Percentiles rank a stretch among this genome's conserved stretches.
These are phyloP conservation scores for Amylostereum areolatum DNA, from an alignment of 1,284 basidiomycete species.

Conservation along the genomic window DNA sequence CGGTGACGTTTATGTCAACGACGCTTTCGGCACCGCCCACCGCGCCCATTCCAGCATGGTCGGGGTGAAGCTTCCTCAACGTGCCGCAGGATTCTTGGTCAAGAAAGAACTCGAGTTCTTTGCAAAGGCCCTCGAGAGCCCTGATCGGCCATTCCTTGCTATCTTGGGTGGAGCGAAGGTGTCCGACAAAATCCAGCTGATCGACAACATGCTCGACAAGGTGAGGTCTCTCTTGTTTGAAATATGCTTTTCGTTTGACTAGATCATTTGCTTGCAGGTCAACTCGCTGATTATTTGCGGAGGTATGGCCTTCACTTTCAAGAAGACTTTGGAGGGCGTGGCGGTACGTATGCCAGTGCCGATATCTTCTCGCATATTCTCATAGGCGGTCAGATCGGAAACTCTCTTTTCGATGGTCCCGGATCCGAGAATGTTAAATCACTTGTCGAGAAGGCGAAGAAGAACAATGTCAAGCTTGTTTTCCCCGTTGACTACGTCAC, in stretches of 20 bases:
- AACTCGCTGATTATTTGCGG: slow-evolving; percentile 96
- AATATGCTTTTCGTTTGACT: slow-evolving; percentile 6
- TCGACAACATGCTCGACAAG: slow-evolving; percentile 99
- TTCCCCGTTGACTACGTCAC: slow-evolving; percentile 96
- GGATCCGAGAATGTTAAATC: slow-evolving; percentile 85
- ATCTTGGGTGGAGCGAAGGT: slow-evolving; percentile 99
- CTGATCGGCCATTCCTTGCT: slow-evolving; percentile 94
- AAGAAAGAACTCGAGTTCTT: slow-evolving; percentile 99
- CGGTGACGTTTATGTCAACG: slow-evolving; percentile 97
- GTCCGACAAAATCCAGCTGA: slow-evolving; percentile 97
- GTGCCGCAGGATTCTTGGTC: slow-evolving; percentile 94
- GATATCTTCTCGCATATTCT: no score
- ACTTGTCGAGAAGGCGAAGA: slow-evolving; percentile 90
- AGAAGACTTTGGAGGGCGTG: slow-evolving; percentile 86
- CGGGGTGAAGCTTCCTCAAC: slow-evolving; percentile 88
- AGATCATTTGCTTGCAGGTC: slow-evolving; percentile 49
- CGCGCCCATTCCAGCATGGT: slow-evolving; percentile 99
- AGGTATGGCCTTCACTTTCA: slow-evolving; percentile 99
- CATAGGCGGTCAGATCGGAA: slow-evolving; percentile 63
- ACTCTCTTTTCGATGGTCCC: slow-evolving; percentile 89
- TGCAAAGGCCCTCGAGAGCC: slow-evolving; percentile 93
- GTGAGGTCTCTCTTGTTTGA: slow-evolving; percentile 28
- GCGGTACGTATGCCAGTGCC: slow-evolving; percentile 34
- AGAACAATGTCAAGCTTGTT: slow-evolving; percentile 90
- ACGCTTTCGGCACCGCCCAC: slow-evolving; percentile 98